phyloP scores from a whole-genome alignment of 441 rosid genomes.

The Corymbia calophylla region DNA sequence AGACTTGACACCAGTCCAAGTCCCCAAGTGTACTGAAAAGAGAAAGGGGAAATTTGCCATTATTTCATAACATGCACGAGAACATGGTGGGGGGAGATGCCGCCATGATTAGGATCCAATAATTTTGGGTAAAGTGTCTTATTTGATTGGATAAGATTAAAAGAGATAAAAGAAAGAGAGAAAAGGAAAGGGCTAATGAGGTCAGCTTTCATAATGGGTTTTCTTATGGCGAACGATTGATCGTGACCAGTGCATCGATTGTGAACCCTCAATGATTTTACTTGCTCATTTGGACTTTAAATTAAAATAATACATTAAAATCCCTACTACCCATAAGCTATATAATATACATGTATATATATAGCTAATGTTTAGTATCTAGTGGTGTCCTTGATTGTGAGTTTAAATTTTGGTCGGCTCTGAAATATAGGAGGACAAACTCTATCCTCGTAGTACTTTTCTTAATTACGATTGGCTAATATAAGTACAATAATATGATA shows the following conservation, averaged over 20 bases:
- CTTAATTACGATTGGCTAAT: fast-evolving
- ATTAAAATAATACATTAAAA: background rate
- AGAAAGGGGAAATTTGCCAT: background rate
- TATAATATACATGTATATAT: background rate
- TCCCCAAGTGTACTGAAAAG: background rate
- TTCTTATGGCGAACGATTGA: background rate
- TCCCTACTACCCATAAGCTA: background rate
- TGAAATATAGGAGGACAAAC: background rate
- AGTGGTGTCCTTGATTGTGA: background rate
- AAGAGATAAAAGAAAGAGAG: background rate
- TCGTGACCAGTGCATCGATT: background rate
- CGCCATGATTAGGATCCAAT: background rate
- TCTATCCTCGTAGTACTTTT: background rate
- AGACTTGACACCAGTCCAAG: background rate
- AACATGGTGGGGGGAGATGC: background rate
- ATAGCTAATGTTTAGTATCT: background rate
- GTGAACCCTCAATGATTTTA: background rate
- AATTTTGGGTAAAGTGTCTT: background rate
- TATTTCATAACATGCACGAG: background rate
- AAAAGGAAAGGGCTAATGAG: background rate
- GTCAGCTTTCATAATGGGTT: background rate
- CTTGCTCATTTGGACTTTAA: background rate
- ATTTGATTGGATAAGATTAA: background rate
- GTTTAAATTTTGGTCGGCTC: background rate
- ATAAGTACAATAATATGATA: fast-evolving